These are phyloP conservation scores for Globisporangium ultimum DNA, from an alignment of 352 stramenopile species.

Conservation along the genomic window DNA sequence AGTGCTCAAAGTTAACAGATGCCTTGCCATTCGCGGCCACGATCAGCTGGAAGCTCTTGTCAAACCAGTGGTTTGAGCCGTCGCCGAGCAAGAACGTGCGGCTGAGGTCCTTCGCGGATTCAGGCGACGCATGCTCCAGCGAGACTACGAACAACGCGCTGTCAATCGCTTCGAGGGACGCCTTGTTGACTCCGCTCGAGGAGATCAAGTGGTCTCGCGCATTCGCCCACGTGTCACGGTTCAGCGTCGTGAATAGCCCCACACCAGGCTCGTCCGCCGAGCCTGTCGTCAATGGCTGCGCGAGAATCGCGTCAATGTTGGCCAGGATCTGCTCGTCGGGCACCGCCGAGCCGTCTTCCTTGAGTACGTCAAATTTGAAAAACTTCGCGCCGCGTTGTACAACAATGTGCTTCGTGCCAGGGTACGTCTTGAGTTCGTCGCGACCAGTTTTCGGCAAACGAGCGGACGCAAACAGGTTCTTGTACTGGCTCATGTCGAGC, in stretches of 20 bases:
- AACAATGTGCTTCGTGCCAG: conserved; percentile 71
- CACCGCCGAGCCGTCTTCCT: conserved; percentile 48
- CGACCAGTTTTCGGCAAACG: conserved; percentile 60
- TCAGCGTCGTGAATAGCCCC: conserved; percentile 76
- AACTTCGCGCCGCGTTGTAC: conserved; percentile 86
- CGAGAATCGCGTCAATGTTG: conserved; percentile 82
- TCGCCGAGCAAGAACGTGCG: conserved; percentile 81
- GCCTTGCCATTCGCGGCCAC: conserved; percentile 74
- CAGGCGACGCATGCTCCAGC: conserved; percentile 69
- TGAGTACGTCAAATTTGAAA: conserved; percentile 85
- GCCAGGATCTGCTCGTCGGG: conserved; percentile 79
- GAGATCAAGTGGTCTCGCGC: conserved; percentile 56
- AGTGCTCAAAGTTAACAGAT: conserved; percentile 90
- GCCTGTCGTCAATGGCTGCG: conserved; percentile 41
- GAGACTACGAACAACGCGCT: conserved; percentile 83
- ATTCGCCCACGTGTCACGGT: conserved; percentile 80
- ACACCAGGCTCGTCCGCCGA: conserved; percentile 43
- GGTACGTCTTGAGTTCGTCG: conserved; percentile 70
- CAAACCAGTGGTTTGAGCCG: conserved; percentile 88
- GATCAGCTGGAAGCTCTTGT: conserved; percentile 92
- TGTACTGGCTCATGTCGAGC: conserved; percentile 92
- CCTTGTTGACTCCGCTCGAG: conserved; percentile 53
- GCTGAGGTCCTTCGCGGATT: conserved; percentile 53
- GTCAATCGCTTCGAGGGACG: conserved; percentile 78
- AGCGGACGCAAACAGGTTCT: conserved; percentile 84